Conservation (phyloP, 768 basidiomycete species). For the Sutorius australiensis region DNA sequence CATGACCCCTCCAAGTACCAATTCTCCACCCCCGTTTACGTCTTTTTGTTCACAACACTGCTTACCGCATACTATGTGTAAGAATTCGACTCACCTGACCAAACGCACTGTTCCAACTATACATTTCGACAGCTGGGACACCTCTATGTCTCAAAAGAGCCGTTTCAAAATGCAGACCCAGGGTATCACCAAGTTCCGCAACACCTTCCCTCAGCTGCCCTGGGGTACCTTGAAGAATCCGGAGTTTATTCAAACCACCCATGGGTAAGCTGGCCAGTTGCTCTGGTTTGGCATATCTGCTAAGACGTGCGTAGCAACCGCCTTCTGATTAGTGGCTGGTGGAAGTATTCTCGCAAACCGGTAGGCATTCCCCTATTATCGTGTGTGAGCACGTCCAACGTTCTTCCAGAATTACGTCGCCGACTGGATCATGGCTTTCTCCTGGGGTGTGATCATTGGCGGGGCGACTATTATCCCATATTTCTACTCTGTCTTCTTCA, state of each 20-base stretch:
- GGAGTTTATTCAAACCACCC: slow-evolving; percentile 86
- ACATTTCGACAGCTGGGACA: slow-evolving; percentile 69
- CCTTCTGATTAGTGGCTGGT: slow-evolving; percentile 89
- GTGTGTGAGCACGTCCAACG: not conserved
- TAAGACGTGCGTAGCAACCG: slow-evolving; percentile 60
- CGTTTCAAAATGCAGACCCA: slow-evolving; percentile 97
- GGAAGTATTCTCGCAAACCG: slow-evolving; percentile 92
- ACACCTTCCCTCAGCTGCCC: slow-evolving; percentile 92
- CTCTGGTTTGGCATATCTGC: not conserved
- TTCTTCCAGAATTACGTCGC: slow-evolving; percentile 80
- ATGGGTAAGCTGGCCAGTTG: slow-evolving; percentile 55
- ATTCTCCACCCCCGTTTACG: slow-evolving; percentile 74
- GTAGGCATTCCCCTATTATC: slow-evolving; percentile 37
- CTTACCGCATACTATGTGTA: slow-evolving; percentile 85
- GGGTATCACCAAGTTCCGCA: slow-evolving; percentile 79
- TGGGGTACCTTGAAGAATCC: slow-evolving; percentile 81
- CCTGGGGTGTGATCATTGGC: slow-evolving; percentile 80
- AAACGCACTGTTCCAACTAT: not conserved
- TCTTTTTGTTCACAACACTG: slow-evolving; percentile 70
- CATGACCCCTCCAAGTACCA: slow-evolving; percentile 84
- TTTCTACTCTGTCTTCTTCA: slow-evolving; percentile 97
- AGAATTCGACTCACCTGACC: slow-evolving; percentile 18
- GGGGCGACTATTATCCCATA: slow-evolving; percentile 82
- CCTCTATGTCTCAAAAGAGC: slow-evolving; percentile 94
- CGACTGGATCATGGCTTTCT: slow-evolving; percentile 83